Evolutionary conservation across 306 rosid species (phyloP), one percentile per base, ranked within the genome.

Genomic region (Luffa aegyptiaca): DNA sequence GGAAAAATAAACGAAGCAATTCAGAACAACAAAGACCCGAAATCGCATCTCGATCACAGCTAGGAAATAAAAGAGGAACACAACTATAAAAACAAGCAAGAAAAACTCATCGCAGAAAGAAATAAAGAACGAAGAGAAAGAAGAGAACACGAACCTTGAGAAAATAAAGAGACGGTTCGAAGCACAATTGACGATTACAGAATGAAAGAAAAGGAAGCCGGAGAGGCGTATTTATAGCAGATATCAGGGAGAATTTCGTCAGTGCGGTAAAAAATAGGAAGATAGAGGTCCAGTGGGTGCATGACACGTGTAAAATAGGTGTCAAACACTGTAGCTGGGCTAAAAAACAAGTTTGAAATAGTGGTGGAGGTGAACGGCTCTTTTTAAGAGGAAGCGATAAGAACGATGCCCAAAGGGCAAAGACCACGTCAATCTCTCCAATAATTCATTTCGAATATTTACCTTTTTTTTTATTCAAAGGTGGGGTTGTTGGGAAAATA

Each of bases 141-240:
- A 0, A 2, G 3, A 26, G 36, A 21, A 17, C 10, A 8, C 77
- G 21, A 31, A 72, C 77, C 77, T 72, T 72, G 77, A 26, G 6
- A 48, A 18, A 6, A 14, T 0, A 0, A 1, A 51, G 0, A 2
- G 20, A 3, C 0, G 13, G 13, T 71, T 4, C 0, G 16, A 14
- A 18, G 52, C 7, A 20, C 41, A 13, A 48, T 21, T 11, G 58
- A 12, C 1, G 58, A 71, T 46, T 11, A 48, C 2, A 5, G 77
- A 11, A 14, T 13, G 77, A 31, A 12, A 7, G 1, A 6, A 12
- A 1, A 0, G 4, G 0, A 42, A 1, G 53, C 14, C 18, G 77
- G 8, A 48, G 77, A 8, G 39, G 0, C 3, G 0, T 0, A 72
- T 48, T 72, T 72, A 72, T 72, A 72, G 21, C 7, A 5, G 18